Percentiles rank a stretch among this genome's conserved stretches.
phyloP scores from a whole-genome alignment of 2,329 filamentous ascomycete genomes.

The Fusarium abutilonis region DNA sequence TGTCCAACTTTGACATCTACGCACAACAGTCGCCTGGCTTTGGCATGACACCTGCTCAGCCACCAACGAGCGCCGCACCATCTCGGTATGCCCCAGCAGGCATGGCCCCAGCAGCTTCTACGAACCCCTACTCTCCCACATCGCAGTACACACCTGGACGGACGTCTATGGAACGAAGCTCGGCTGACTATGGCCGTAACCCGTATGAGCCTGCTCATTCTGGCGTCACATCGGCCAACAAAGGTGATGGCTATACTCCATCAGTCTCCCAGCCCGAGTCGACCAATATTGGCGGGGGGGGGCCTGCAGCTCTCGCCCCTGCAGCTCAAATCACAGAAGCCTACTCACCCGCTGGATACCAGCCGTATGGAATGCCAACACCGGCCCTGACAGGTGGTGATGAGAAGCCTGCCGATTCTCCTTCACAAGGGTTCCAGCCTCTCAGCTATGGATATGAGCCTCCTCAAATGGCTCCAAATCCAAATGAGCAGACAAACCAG shows the following conservation, averaged over 20 bases:
- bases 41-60: conserved; percentile 45
- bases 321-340: conserved; percentile 42
- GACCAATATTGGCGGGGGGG: conserved; percentile 8
- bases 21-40: conserved; percentile 59
- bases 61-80: conserved; percentile 49
- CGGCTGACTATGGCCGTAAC: conserved; percentile 47
- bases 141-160: conserved; percentile 62
- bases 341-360: conserved; percentile 39
- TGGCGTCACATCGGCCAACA: conserved; percentile 24
- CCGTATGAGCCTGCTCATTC: conserved; percentile 52
- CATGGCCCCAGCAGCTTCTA: conserved; percentile 24
- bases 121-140: conserved; percentile 50
- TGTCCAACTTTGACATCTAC: conserved; percentile 78
- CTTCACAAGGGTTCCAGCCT: conserved; percentile 55
- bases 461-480: conserved; percentile 50
- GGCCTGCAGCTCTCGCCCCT: conserved; percentile 36
- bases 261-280: conserved; percentile 28
- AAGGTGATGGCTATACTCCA: conserved; percentile 36
- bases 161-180: conserved; percentile 44
- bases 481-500: conserved; percentile 21
- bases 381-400: conserved; percentile 22
- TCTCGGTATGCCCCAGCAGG: conserved; percentile 53
- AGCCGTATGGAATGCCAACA: conserved; percentile 45
- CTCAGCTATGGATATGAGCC: conserved; percentile 64
- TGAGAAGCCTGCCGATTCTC: conserved; percentile 29